Evolutionary conservation across 768 basidiomycete genomes (phyloP).

Genomic region (Leccinum subtestaceum): DNA sequence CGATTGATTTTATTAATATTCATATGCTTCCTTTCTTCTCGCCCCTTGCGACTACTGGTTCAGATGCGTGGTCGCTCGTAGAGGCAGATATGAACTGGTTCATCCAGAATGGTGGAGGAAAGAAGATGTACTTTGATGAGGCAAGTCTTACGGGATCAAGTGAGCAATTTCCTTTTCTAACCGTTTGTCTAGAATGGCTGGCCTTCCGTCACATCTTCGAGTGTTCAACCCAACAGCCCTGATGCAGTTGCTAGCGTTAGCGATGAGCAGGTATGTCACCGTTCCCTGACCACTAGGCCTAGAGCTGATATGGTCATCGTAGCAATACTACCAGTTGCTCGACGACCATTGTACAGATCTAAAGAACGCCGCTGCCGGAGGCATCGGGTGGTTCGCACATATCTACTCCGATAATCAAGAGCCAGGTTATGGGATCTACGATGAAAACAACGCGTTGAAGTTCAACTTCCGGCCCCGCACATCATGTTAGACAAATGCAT

Average conservation of each 20-base stretch:
- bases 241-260: conserved; percentile 56
- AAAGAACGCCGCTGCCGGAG: conserved; percentile 57
- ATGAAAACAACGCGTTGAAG: conserved; percentile 47
- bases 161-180: neutral
- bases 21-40: conserved; percentile 74
- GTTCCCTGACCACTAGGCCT: neutral
- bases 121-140: conserved; percentile 76
- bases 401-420: conserved; percentile 66
- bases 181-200: conserved; percentile 59
- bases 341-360: conserved; percentile 62
- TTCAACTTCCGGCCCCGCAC: conserved; percentile 65
- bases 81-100: conserved; percentile 64
- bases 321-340: conserved; percentile 59
- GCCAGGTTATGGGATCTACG: conserved; percentile 71
- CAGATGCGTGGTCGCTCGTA: conserved; percentile 62
- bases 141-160: conserved; percentile 31
- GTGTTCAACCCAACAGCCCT: conserved; percentile 65
- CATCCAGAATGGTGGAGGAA: conserved; percentile 55
- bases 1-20: conserved; percentile 61
- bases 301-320: neutral
- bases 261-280: conserved; percentile 54
- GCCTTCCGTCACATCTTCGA: conserved; percentile 61
- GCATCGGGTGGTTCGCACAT: conserved; percentile 81
- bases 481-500: conserved; percentile 43
- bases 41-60: conserved; percentile 37